A percentile compares a stretch with the other conserved stretches of the same genome.
These are phyloP conservation scores for Aeminium ludgeri DNA, from an alignment of 495 filamentous ascomycete genomes.

Conservation along the genomic window DNA sequence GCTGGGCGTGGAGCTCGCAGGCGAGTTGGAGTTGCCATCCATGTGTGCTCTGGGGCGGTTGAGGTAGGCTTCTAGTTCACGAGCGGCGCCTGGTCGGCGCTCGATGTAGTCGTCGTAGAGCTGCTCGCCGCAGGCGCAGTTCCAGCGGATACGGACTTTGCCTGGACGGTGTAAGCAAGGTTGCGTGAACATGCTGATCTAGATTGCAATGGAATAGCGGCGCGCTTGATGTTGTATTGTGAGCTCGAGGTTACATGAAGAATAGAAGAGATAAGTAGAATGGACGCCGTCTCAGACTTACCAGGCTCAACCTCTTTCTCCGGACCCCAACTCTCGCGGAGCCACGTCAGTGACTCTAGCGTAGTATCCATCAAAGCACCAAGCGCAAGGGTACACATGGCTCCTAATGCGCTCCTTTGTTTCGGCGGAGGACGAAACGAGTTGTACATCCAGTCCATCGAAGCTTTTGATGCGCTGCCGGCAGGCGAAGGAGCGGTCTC, in stretches of 20 bases:
- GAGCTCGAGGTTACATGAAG: too few relatives aligned
- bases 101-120: conserved; percentile 28
- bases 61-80: conserved; percentile 21
- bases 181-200: too few relatives aligned
- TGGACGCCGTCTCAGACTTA: too few relatives aligned
- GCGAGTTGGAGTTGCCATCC: conserved; percentile 16
- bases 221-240: too few relatives aligned
- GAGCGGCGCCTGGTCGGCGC: conserved; percentile 21
- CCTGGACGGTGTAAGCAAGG: too few relatives aligned
- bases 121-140: conserved; percentile 23
- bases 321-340: conserved; percentile 6
- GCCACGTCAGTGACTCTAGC: conserved; percentile 1
- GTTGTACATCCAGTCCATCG: background rate
- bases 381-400: background rate
- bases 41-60: conserved; percentile 17
- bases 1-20: conserved; percentile 6
- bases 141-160: conserved; percentile 24
- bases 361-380: background rate
- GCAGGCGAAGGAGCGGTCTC: background rate
- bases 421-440: conserved; percentile 1
- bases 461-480: background rate
- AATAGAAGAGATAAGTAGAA: too few relatives aligned
- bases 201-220: too few relatives aligned
- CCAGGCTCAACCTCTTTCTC: conserved; percentile 4
- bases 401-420: background rate